Evolutionary conservation across 179 eudicot species (phyloP).

Genomic region (Actinidia chinensis): DNA sequence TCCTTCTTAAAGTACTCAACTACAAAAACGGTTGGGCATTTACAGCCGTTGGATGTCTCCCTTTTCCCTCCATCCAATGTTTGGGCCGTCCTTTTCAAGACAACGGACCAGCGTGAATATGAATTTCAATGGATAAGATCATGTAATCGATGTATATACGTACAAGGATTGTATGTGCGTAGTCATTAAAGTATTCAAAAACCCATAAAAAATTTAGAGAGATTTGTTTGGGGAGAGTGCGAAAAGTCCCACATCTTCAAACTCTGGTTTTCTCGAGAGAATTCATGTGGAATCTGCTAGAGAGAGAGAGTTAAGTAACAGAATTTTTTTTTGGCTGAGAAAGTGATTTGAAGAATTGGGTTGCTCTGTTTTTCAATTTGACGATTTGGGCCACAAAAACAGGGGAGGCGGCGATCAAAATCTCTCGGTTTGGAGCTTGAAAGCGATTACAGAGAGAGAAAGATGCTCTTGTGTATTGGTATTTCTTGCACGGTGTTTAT

Average conservation of each 20-base stretch:
- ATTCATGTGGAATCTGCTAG: too few species aligned
- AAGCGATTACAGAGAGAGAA: background rate
- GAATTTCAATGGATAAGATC: slow-evolving; percentile 13
- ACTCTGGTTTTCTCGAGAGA: background rate
- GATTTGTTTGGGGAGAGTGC: background rate
- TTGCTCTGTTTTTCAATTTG: background rate
- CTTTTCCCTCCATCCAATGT: background rate
- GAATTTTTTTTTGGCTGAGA: background rate
- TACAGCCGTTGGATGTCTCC: slow-evolving; percentile 10
- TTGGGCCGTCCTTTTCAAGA: slow-evolving; percentile 11
- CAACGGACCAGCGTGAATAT: background rate
- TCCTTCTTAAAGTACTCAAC: background rate
- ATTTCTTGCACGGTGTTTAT: slow-evolving; percentile 12
- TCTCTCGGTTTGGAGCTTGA: slow-evolving; percentile 9
- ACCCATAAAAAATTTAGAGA: background rate
- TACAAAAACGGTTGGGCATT: background rate
- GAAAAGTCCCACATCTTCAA: background rate
- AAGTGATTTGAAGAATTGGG: slow-evolving; percentile 9
- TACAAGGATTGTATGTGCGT: background rate
- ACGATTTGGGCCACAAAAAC: background rate
- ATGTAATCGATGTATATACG: background rate
- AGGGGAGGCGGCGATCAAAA: too few species aligned
- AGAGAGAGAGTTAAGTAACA: too few species aligned
- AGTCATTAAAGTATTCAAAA: background rate
- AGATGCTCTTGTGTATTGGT: background rate